phyloP scores from a whole-genome alignment of 2,329 filamentous ascomycete species.

The Ophiocordyceps camponoti-saundersi region DNA sequence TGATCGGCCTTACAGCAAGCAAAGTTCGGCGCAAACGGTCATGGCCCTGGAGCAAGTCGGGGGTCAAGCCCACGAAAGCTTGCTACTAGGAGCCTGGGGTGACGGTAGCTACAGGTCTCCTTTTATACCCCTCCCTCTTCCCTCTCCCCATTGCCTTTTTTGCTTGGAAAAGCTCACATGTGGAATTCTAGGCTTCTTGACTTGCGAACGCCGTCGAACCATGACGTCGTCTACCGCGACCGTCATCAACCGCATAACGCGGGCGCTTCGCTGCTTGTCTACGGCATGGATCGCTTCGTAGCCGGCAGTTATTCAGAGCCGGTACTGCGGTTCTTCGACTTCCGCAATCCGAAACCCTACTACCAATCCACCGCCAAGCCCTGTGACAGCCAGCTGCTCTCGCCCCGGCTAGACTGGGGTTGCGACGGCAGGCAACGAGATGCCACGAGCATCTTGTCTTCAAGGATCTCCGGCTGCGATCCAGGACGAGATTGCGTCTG shows the following conservation, averaged over 20 bases:
- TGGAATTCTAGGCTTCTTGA: slow-evolving; percentile 22
- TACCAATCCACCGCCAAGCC: slow-evolving; percentile 29
- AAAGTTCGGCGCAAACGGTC: slow-evolving; percentile 17
- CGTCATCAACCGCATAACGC: slow-evolving; percentile 29
- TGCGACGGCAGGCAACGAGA: neutral
- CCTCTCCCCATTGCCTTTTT: neutral
- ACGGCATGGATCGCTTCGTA: slow-evolving; percentile 32
- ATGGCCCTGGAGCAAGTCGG: slow-evolving; percentile 29
- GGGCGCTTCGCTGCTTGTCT: slow-evolving; percentile 29
- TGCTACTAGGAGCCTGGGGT: slow-evolving; percentile 34
- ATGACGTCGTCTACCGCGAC: slow-evolving; percentile 33
- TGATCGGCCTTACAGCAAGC: neutral
- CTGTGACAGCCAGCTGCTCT: slow-evolving; percentile 12
- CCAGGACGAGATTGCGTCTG: neutral
- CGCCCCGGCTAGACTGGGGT: neutral
- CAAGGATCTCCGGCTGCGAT: neutral
- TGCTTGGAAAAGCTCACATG: neutral
- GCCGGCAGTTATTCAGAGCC: slow-evolving; percentile 26
- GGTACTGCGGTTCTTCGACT: slow-evolving; percentile 34
- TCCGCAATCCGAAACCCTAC: slow-evolving; percentile 30
- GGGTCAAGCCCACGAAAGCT: slow-evolving; percentile 15
- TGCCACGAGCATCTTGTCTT: too few relatives aligned
- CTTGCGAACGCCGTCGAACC: slow-evolving; percentile 26
- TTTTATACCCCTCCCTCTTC: neutral
- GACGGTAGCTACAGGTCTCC: slow-evolving; percentile 28